These are phyloP conservation scores for Phyllosticta citribraziliensis DNA, from an alignment of 2,329 filamentous ascomycete genomes.

Conservation along the genomic window DNA sequence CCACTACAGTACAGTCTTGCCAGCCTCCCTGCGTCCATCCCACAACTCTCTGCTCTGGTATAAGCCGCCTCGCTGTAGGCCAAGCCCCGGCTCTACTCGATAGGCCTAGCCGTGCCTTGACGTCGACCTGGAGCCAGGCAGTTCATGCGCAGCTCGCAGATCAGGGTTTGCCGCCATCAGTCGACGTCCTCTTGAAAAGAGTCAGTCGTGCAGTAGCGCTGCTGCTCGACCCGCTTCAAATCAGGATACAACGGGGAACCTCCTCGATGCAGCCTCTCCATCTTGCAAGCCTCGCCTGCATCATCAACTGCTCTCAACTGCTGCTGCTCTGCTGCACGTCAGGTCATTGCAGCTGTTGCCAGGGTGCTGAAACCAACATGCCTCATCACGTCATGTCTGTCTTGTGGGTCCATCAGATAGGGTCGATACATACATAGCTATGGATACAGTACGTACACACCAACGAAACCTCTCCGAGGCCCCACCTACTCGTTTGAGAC, in stretches of 20 bases:
- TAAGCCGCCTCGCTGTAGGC: constrained; percentile 2
- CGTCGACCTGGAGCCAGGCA: neutral
- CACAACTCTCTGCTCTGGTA: neutral
- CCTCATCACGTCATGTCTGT: neutral
- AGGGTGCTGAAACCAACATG: neutral
- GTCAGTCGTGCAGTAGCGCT: neutral
- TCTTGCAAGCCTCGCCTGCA: no score
- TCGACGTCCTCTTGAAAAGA: neutral
- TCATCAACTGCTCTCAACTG: neutral
- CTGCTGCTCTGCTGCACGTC: neutral
- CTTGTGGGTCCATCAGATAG: no score
- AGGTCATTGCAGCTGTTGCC: neutral
- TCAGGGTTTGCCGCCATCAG: constrained; percentile 8
- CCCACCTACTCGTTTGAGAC: constrained; percentile 8
- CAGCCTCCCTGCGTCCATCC: neutral
- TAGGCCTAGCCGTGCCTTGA: constrained; percentile 4
- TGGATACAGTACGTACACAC: no score
- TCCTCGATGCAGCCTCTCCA: no score
- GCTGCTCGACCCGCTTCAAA: neutral
- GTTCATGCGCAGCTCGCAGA: constrained; percentile 8
- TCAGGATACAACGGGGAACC: neutral
- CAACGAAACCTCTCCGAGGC: neutral
- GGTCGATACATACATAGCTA: no score
- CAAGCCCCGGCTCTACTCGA: neutral
- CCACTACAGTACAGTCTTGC: neutral